Base-by-base conservation (phyloP, 1,284 basidiomycete species). In the Fomitopsis betulina region DNA sequence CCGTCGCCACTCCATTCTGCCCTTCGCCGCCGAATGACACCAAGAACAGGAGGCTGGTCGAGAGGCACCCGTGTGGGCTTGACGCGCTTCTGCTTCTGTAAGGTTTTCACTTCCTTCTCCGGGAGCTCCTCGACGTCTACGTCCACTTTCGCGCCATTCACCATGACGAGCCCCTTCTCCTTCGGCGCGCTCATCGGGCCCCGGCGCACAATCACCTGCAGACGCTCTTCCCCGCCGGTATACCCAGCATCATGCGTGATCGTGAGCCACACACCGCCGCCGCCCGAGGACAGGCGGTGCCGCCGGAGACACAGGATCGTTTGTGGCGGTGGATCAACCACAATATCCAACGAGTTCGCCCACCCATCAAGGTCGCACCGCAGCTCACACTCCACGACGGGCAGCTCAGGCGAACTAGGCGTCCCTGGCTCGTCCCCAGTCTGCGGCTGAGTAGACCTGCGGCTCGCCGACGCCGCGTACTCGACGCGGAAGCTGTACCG, bases 191-290 rank as follows among this genome's bases (percentile, higher is more conserved):
- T 71, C 60, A 73, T 72, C 2, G 77, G 85, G 10, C 90, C 92
- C n/a, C 88, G 82, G 13, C 92, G 82, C 7, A 98, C 87, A 58
- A 91, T 85, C 1, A 83, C 83, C 45, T 86, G 76, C 5, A 96
- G 78, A 50, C 87, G 82, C 54, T 94, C 45, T 4, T 47, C 93
- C 38, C 91, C 85, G 25, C 86, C 86, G 2, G 93, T 82, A 57
- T 87, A 83, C 17, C 87, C 77, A 2, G 87, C 84, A 61, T 95
- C 91, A 66, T 99, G 96, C 27, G 89, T 92, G 65, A 99, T 81
- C 0, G 94, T 96, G 23, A 99, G 75, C 97, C 97, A 99, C n/a
- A 98, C 75, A 0, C 96, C 96, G 8, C 97, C 96, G 3, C 96
- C 96, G 42, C 89, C 88, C 10, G 83, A 79, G 0, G 94, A 94